Evolutionary conservation across 768 basidiomycete species (phyloP).

Genomic region (Kondoa malvinella): DNA sequence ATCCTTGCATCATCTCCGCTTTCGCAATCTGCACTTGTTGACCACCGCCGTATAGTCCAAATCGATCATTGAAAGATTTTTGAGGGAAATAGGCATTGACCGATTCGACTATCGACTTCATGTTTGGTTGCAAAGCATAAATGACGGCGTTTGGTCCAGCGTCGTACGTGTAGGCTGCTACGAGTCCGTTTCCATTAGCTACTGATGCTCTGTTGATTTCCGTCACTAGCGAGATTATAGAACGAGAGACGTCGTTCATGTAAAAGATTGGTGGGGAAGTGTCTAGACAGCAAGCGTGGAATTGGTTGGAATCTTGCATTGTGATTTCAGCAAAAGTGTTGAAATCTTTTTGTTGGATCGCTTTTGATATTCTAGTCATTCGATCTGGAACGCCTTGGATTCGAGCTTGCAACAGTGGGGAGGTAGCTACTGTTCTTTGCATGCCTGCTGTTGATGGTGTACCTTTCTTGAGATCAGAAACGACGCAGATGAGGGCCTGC

Average conservation of each 20-base stretch:
- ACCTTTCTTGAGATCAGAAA: conserved; percentile 88
- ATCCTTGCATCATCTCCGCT: conserved; percentile 36
- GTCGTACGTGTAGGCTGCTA: conserved; percentile 97
- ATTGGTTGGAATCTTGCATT: conserved; percentile 95
- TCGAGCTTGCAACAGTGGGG: conserved; percentile 67
- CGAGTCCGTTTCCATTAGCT: conserved; percentile 42
- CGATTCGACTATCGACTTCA: conserved; percentile 58
- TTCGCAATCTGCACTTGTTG: neutral
- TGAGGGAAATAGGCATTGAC: conserved; percentile 77
- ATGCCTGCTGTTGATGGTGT: conserved; percentile 88
- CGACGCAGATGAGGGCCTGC: conserved; percentile 93
- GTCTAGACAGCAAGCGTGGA: conserved; percentile 94
- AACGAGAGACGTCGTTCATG: conserved; percentile 89
- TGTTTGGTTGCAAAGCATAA: conserved; percentile 61
- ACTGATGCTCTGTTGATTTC: conserved; percentile 76
- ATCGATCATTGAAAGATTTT: conserved; percentile 39
- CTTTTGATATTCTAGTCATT: conserved; percentile 63
- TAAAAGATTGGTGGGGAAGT: conserved; percentile 97
- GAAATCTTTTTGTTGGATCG: conserved; percentile 67
- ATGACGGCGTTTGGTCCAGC: conserved; percentile 98
- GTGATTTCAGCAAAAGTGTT: conserved; percentile 75
- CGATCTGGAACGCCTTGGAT: conserved; percentile 69
- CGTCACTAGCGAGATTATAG: conserved; percentile 77
- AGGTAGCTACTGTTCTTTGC: conserved; percentile 94
- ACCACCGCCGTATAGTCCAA: conserved; percentile 42